A percentile compares a stretch with the other conserved stretches of the same genome.
These are phyloP conservation scores for Pleurotus tuber-regium DNA, from an alignment of 768 basidiomycete species.

Conservation along the genomic window DNA sequence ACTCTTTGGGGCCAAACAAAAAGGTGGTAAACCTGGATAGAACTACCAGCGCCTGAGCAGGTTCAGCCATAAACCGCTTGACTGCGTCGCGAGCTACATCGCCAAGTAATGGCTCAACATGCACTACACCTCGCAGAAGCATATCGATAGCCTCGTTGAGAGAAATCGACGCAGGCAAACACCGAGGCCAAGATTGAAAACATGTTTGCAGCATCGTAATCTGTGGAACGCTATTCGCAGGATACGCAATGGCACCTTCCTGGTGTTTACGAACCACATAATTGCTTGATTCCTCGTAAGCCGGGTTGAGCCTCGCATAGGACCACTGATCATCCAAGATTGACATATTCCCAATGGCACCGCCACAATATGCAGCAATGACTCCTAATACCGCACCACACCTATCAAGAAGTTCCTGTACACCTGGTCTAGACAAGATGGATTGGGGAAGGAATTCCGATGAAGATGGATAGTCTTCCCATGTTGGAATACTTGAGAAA, in stretches of 20 bases:
- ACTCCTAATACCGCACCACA: conserved; percentile 53
- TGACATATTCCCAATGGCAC: conserved; percentile 70
- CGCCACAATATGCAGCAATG: conserved; percentile 59
- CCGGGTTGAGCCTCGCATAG: conserved; percentile 51
- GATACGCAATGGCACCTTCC: conserved; percentile 67
- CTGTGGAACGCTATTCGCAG: conserved; percentile 53
- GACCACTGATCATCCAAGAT: conserved; percentile 87
- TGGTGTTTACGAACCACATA: conserved; percentile 66
- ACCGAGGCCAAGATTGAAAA: conserved; percentile 85
- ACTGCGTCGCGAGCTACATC: conserved; percentile 69
- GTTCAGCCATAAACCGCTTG: conserved; percentile 69
- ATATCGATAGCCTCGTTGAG: conserved; percentile 69
- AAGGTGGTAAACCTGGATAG: conserved; percentile 66
- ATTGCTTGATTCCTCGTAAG: conserved; percentile 70
- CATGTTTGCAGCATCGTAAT: conserved; percentile 73
- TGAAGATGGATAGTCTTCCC: conserved; percentile 69
- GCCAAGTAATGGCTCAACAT: conserved; percentile 74
- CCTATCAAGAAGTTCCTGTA: conserved; percentile 72
- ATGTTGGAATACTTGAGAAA: conserved; percentile 52
- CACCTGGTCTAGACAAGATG: conserved; percentile 58
- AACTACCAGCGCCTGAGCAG: conserved; percentile 51
- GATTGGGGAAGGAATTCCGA: conserved; percentile 58
- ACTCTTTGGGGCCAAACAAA: conserved; percentile 74
- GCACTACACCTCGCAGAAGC: conserved; percentile 78
- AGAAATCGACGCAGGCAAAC: conserved; percentile 55